Evolutionary conservation across 1,139 yeast genomes (phyloP), one percentile per base, ranked within the genome.

Genomic region (Taphrina confusa): DNA sequence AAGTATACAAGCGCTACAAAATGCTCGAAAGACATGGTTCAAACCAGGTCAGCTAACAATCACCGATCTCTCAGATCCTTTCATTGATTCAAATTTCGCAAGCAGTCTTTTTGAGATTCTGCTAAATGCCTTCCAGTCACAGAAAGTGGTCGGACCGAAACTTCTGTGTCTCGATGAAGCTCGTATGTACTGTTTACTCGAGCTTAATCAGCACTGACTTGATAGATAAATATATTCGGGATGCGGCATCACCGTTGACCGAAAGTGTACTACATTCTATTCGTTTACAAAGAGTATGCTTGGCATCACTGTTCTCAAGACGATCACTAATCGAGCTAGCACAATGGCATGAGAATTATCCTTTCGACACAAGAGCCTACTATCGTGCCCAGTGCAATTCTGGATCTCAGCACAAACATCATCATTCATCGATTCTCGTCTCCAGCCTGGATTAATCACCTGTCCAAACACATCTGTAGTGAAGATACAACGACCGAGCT

Each of bases 81-180:
- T 34, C 39, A 12, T 34, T 20, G 39, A 34, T n/a, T 34, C 39
- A 8, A 20, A 16, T 11, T 34, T 34, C 14, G 39, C 18, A 34
- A n/a, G 39, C 16, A n/a, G 39, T n/a, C 39, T 34, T n/a, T 34
- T 34, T 34, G 39, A 34, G 18, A 34, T 34, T 6, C 16, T 34
- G 18, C 18, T 34, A n/a, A 6, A 34, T 20, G 16, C 16, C 16
- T 34, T 34, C 16, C 39, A 34, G 14, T 34, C 39, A n/a, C 39
- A 34, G 16, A 34, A 34, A n/a, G 39, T 34, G 39, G n/a, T 20
- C 3, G 39, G 39, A n/a, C 39, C 39, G 39, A 34, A 34, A n/a
- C 39, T 34, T n/a, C 3, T 34, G 39, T 34, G 39, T n/a, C 39
- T 34, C 6, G 39, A 34, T 34, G 39, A 34, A 34, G 39, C 39